Evolutionary conservation across 352 stramenopile species (phyloP), one percentile per base, ranked within the genome.

Genomic region (Phytophthora palmivora): DNA sequence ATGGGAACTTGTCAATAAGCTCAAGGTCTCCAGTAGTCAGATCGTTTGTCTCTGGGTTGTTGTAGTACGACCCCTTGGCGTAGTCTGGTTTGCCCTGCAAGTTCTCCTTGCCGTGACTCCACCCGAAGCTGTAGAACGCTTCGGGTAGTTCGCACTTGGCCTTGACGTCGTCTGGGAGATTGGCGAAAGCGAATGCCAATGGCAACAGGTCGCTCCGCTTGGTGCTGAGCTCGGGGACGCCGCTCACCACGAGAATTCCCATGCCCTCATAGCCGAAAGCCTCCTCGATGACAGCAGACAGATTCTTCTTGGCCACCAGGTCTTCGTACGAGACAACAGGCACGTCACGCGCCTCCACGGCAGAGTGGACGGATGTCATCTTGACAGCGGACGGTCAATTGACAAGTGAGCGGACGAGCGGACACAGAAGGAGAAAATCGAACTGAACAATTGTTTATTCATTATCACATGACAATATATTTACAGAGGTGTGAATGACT

Each of bases 61-160:
- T 98, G 78, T 99, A 99, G 71, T 97, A 99, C 51, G 87, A 97
- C 2, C 89, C 96, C 70, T 99, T 99, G 56, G 88, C 89, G 51
- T 87, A 89, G 76, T 99, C 96, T 2, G 94, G 93, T 60, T 94
- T 86, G 63, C 96, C 92, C 63, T 94, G 79, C 16, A 98, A 64
- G 39, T 95, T 98, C 78, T 98, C 96, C 74, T 98, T 99, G 45
- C 96, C 96, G 67, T 98, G 93, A 56, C 85, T 97, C 96, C 96
- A 99, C 30, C 96, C 96, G 65, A 98, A 90, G 73, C 96, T 97
- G 73, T 98, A 99, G 57, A 98, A 87, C 21, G 88, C 91, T 37
- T 90, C 81, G 36, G 78, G 69, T 58, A 98, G 87, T 57, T 92
- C 89, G 56, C 96, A 89, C 56, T 90, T 69, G 18, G 77, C 63